These are phyloP conservation scores for Grosmannia clavigera DNA, from an alignment of 2,329 filamentous ascomycete genomes.

Conservation along the genomic window DNA sequence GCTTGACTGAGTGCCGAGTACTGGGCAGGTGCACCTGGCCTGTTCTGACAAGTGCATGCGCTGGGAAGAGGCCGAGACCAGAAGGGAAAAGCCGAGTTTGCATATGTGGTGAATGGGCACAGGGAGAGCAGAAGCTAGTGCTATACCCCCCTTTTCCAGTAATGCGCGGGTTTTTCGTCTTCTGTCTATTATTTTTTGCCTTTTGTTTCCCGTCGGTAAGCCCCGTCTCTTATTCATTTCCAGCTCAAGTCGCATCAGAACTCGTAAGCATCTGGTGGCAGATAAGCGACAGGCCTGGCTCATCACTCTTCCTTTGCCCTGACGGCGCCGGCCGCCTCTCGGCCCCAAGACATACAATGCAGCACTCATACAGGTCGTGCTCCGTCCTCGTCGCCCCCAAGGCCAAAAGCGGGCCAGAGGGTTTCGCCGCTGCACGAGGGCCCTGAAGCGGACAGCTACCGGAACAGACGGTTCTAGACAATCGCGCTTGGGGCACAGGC, in stretches of 20 bases:
- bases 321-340: too few relatives aligned
- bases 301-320: too few relatives aligned
- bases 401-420: too few relatives aligned
- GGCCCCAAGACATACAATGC: too few relatives aligned
- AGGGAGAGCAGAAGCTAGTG: not conserved
- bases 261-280: too few relatives aligned
- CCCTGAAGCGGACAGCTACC: not conserved
- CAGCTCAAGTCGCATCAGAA: not conserved
- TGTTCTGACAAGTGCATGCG: not conserved
- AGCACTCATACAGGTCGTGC: not conserved
- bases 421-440: not conserved
- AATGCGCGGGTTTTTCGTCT: not conserved
- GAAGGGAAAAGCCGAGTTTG: too few relatives aligned
- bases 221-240: not conserved
- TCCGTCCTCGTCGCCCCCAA: not conserved
- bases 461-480: slow-evolving; percentile 1
- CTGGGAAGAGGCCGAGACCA: not conserved
- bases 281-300: too few relatives aligned
- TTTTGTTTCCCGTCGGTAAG: not conserved
- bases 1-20: not conserved
- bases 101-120: too few relatives aligned
- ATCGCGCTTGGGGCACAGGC: not conserved
- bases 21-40: not conserved
- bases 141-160: too few relatives aligned
- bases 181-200: not conserved